Conservation (phyloP, 768 basidiomycete genomes). For the Leucocoprinus leucothites region DNA sequence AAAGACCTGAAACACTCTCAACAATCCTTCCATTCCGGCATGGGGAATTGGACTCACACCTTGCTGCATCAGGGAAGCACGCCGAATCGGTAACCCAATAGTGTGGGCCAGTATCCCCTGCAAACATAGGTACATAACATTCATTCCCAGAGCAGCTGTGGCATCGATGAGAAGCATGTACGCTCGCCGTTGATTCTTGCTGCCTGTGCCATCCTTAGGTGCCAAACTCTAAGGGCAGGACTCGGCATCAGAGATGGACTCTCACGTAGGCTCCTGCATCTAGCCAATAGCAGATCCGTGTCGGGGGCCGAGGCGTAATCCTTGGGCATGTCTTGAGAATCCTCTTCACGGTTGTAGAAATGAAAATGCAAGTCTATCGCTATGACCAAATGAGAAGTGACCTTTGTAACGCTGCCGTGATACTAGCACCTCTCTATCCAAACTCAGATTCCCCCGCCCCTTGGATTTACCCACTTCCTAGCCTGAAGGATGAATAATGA, state of each 20-base stretch:
- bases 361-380: too few relatives aligned
- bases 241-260: not conserved
- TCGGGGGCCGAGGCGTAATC: not conserved
- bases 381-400: too few relatives aligned
- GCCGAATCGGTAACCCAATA: conserved; percentile 2
- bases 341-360: too few relatives aligned
- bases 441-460: too few relatives aligned
- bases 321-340: not conserved
- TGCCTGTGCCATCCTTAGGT: not conserved
- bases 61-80: not conserved
- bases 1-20: conserved; percentile 13
- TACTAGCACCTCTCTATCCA: not conserved
- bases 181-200: not conserved
- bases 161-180: not conserved
- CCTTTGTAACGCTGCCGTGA: not conserved
- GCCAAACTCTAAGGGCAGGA: not conserved
- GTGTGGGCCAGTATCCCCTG: not conserved
- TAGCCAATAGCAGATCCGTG: not conserved
- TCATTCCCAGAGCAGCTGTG: not conserved
- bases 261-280: conserved; percentile 1
- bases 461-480: too few relatives aligned
- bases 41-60: not conserved
- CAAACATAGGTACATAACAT: not conserved
- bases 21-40: conserved; percentile 9
- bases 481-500: too few relatives aligned